Conservation (phyloP, 768 basidiomycete species). For the Tulasnella sp. region DNA sequence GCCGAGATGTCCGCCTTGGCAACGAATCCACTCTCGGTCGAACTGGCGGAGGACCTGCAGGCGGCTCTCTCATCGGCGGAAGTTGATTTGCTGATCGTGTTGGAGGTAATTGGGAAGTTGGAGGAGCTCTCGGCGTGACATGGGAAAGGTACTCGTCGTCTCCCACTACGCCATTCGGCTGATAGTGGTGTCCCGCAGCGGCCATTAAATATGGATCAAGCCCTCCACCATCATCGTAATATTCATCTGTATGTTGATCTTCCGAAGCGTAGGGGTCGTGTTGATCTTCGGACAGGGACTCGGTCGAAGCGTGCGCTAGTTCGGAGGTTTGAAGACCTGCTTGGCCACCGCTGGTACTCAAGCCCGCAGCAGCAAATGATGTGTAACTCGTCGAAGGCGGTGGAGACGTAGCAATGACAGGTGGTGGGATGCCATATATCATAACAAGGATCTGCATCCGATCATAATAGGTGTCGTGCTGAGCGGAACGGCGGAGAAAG, state of each 20-base stretch:
- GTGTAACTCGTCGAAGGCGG: constrained; percentile 44
- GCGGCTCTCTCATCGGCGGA: constrained; percentile 18
- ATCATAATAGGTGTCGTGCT: constrained; percentile 95
- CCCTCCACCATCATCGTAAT: constrained; percentile 34
- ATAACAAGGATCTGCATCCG: constrained; percentile 87
- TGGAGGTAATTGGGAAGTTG: background rate
- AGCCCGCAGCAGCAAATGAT: constrained; percentile 28
- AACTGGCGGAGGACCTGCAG: constrained; percentile 14
- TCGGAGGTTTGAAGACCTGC: constrained; percentile 46
- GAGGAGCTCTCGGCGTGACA: background rate
- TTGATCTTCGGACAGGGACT: constrained; percentile 44
- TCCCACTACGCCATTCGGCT: background rate
- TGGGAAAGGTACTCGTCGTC: background rate
- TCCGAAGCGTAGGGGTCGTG: constrained; percentile 26
- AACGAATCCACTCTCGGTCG: constrained; percentile 15
- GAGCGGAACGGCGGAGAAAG: background rate
- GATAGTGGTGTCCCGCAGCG: constrained; percentile 17
- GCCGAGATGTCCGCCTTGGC: constrained; percentile 11
- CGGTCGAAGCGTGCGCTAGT: constrained; percentile 42
- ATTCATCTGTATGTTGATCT: constrained; percentile 25
- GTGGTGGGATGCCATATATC: constrained; percentile 78
- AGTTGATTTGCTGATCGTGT: background rate
- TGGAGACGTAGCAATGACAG: constrained; percentile 39
- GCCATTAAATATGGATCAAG: constrained; percentile 45
- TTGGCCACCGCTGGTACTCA: constrained; percentile 38